Evolutionary conservation across 495 filamentous ascomycete genomes (phyloP).

Genomic region (Penicillium egyptiacum): DNA sequence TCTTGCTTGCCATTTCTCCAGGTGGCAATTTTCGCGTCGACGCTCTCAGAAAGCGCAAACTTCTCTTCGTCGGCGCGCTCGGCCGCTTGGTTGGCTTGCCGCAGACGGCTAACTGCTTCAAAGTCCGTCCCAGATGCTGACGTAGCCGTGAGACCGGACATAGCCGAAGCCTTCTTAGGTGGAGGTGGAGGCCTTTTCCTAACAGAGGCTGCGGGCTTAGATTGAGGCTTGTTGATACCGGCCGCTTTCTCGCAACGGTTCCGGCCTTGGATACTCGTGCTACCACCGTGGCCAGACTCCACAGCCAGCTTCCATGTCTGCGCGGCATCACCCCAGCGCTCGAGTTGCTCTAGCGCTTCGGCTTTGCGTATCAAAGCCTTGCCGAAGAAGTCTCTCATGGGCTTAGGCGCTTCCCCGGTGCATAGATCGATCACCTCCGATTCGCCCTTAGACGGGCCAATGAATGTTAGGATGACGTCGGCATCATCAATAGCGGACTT

Average conservation of each 20-base stretch:
- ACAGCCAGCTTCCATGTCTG: conserved; percentile 79
- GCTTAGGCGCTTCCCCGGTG: conserved; percentile 64
- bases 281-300: conserved; percentile 78
- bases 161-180: conserved; percentile 46
- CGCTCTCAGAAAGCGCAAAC: conserved; percentile 79
- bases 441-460: conserved; percentile 75
- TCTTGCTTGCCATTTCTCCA: conserved; percentile 91
- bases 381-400: conserved; percentile 89
- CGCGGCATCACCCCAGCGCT: conserved; percentile 85
- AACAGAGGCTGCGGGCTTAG: conserved; percentile 38
- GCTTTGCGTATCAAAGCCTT: conserved; percentile 94
- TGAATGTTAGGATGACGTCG: conserved; percentile 74
- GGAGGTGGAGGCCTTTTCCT: conserved; percentile 37
- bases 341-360: conserved; percentile 91
- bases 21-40: conserved; percentile 70
- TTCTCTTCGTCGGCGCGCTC: conserved; percentile 88
- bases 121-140: conserved; percentile 27
- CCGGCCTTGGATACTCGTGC: conserved; percentile 80
- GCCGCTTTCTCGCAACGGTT: conserved; percentile 87
- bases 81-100: conserved; percentile 77
- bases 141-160: conserved; percentile 43
- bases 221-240: conserved; percentile 52
- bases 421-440: conserved; percentile 73
- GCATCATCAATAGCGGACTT: conserved; percentile 81
- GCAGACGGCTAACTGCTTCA: conserved; percentile 74